Evolutionary conservation across 2,329 filamentous ascomycete genomes (phyloP).

Genomic region (Talaromyces sp.): DNA sequence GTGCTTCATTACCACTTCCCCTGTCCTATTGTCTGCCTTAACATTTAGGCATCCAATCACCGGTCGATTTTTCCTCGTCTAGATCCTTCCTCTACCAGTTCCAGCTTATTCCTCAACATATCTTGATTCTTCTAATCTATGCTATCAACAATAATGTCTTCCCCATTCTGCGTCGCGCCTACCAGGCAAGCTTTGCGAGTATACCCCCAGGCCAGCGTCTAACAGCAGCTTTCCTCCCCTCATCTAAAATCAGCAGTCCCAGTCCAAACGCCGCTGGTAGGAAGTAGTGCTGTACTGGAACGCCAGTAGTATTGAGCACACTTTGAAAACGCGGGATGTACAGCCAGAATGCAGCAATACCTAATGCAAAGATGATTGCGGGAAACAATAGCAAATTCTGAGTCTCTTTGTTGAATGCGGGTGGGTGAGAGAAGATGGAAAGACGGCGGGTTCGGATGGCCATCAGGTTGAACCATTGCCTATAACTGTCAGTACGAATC

Average conservation of each 20-base stretch:
- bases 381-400: slow-evolving; percentile 68
- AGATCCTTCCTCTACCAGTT: background rate
- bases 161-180: slow-evolving; percentile 16
- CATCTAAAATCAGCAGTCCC: slow-evolving; percentile 62
- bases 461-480: slow-evolving; percentile 73
- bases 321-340: slow-evolving; percentile 62
- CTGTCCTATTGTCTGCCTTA: background rate
- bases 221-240: slow-evolving; percentile 61
- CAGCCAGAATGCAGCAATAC: slow-evolving; percentile 66
- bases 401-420: slow-evolving; percentile 61
- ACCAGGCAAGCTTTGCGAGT: slow-evolving; percentile 64
- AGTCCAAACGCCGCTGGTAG: slow-evolving; percentile 69
- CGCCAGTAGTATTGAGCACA: slow-evolving; percentile 57
- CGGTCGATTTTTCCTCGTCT: background rate
- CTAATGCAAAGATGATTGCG: slow-evolving; percentile 65
- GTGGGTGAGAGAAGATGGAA: slow-evolving; percentile 69
- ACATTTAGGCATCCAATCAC: background rate
- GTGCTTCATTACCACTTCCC: background rate
- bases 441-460: slow-evolving; percentile 63
- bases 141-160: background rate
- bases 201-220: slow-evolving; percentile 57
- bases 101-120: background rate
- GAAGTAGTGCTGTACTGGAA: slow-evolving; percentile 74
- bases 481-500: slow-evolving; percentile 8
- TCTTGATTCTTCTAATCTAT: background rate